Percentiles rank a stretch among this genome's conserved stretches.
Conservation (phyloP, 2,329 filamentous ascomycete species). For the Intubia oerlemansii region DNA sequence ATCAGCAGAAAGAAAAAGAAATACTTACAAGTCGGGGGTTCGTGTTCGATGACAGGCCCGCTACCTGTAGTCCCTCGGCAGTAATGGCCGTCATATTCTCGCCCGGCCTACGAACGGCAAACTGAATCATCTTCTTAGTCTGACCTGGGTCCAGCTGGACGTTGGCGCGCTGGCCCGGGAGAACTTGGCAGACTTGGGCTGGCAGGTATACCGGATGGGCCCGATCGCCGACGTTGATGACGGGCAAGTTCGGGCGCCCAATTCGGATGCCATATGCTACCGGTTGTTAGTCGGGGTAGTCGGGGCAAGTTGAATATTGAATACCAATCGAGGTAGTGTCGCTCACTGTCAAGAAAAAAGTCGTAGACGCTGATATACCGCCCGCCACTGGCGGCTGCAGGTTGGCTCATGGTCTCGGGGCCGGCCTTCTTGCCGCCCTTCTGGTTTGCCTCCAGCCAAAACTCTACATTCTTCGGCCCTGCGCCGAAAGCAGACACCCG, state of each 20-base stretch:
- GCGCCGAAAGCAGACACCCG: constrained; percentile 16
- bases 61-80: constrained; percentile 21
- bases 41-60: constrained; percentile 20
- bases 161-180: constrained; percentile 31
- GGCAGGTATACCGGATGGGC: constrained; percentile 35
- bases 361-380: constrained; percentile 28
- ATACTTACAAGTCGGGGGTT: constrained; percentile 12
- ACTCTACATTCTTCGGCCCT: constrained; percentile 29
- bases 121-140: constrained; percentile 35
- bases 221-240: constrained; percentile 36
- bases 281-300: constrained; percentile 3
- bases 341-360: constrained; percentile 23
- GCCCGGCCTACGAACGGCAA: constrained; percentile 33
- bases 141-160: constrained; percentile 27
- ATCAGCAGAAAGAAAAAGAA: background rate
- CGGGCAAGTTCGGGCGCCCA: constrained; percentile 18
- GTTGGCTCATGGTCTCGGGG: constrained; percentile 1
- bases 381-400: constrained; percentile 9
- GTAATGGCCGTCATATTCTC: constrained; percentile 34
- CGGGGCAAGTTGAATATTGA: too few relatives aligned
- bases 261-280: constrained; percentile 17
- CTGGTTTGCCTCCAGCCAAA: constrained; percentile 20
- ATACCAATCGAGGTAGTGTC: background rate
- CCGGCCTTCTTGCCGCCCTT: background rate
- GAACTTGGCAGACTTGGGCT: constrained; percentile 30